These are phyloP conservation scores for Neonectria faginata DNA, from an alignment of 2,329 filamentous ascomycete genomes.

Conservation along the genomic window DNA sequence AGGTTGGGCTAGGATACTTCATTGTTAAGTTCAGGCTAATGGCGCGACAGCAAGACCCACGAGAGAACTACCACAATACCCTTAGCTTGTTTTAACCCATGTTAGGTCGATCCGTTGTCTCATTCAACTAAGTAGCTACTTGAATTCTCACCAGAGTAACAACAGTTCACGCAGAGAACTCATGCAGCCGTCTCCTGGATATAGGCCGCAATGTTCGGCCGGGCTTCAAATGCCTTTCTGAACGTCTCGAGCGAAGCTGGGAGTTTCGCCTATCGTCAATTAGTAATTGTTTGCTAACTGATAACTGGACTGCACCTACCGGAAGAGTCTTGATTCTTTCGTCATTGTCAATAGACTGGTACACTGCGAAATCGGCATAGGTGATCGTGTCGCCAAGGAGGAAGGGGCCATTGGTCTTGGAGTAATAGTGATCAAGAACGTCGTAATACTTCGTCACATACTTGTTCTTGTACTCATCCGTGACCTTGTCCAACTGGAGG, in stretches of 20 bases:
- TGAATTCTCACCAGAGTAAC: not conserved
- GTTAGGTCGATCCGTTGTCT: not conserved
- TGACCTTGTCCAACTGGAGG: constrained; percentile 39
- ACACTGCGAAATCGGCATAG: constrained; percentile 55
- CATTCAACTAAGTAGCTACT: not conserved
- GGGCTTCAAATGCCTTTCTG: constrained; percentile 21
- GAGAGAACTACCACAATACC: no score
- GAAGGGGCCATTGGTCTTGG: constrained; percentile 48
- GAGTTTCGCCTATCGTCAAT: constrained; percentile 11
- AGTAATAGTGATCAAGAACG: constrained; percentile 47
- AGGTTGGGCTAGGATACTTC: no score
- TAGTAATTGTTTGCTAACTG: not conserved
- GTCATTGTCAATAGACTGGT: constrained; percentile 55
- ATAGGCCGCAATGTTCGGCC: constrained; percentile 24
- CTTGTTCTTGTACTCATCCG: constrained; percentile 49
- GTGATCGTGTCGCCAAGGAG: constrained; percentile 52
- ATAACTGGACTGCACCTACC: constrained; percentile 44
- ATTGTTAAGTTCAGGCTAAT: no score
- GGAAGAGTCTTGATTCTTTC: constrained; percentile 48
- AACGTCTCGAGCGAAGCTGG: constrained; percentile 15
- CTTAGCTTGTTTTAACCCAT: no score
- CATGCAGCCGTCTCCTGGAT: constrained; percentile 17
- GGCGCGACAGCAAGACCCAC: no score
- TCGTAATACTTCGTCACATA: constrained; percentile 48
- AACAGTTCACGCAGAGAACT: not conserved